A percentile compares a stretch with the other conserved stretches of the same genome.
phyloP scores from a whole-genome alignment of 106 monocot species.

The Dioscorea alata region DNA sequence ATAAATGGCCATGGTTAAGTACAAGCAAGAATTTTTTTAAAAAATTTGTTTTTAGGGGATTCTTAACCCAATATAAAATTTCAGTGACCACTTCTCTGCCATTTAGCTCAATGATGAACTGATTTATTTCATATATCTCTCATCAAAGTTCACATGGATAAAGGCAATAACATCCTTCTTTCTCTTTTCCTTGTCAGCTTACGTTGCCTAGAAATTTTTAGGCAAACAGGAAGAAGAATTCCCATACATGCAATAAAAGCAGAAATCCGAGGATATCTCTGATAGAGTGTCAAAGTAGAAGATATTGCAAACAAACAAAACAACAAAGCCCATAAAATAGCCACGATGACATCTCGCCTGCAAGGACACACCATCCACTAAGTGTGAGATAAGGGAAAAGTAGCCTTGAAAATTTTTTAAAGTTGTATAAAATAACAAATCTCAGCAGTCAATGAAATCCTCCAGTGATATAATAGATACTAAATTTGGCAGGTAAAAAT shows the following conservation, averaged over 20 bases:
- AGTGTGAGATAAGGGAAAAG: background rate
- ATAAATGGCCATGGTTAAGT: background rate
- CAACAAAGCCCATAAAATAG: conserved; percentile 38
- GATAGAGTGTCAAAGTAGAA: conserved; percentile 31
- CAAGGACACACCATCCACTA: conserved; percentile 5
- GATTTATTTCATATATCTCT: background rate
- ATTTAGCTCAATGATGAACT: background rate
- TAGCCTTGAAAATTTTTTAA: background rate
- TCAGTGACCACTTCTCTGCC: background rate
- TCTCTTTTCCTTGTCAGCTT: conserved; percentile 55
- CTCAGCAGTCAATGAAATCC: no score
- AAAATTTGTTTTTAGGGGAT: background rate
- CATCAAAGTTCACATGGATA: conserved; percentile 40
- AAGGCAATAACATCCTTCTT: conserved; percentile 55
- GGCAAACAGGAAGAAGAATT: conserved; percentile 35
- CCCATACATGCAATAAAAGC: conserved; percentile 24
- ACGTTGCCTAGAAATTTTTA: conserved; percentile 55
- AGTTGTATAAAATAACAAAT: background rate
- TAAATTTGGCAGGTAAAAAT: no score
- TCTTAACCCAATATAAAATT: background rate
- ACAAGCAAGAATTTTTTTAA: background rate
- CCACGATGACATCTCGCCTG: conserved; percentile 49
- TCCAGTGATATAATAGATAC: no score
- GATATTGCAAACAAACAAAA: conserved; percentile 42
- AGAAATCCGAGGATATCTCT: conserved; percentile 28